Base-by-base conservation (phyloP, 2,329 filamentous ascomycete genomes). In the Colletotrichum spaethianum region DNA sequence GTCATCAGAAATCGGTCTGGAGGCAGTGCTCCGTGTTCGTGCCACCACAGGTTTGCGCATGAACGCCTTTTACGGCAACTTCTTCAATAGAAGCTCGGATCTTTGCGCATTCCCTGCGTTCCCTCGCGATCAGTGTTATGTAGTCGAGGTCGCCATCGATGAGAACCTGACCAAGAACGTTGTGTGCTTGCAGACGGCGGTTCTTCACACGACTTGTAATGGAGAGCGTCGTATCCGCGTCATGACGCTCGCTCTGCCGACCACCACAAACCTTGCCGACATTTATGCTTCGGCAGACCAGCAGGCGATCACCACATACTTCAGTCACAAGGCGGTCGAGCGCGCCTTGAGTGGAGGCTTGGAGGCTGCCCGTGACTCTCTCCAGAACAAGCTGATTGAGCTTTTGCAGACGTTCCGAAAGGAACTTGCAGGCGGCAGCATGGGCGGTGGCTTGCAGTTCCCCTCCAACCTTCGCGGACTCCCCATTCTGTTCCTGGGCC, bases 1-100 rank as follows among this genome's bases (percentile, higher is more conserved):
- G n/a, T 98, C 95, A 12, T 92, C 95, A 0, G 96, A 99, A 82
- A 98, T 99, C 79, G 96, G 96, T 0, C 85, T 99, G 44, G 96
- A 99, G 83, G 96, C 96, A 53, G 96, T 99, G 46, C 92, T 99
- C 67, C 93, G 96, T 80, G 96, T 99, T 48, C 93, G 96, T 75
- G 96, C 96, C 23, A 98, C 95, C 2, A 98, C 95, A 31, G 96
- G 96, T 63, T 85, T 99, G 71, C 92, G 96, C 65, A 98, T 98
- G 93, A 98, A 92, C 85, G 95, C 96, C 2, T 99, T 99, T 84
- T 99, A 98, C 82, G 96, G 96, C 76, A 99, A 99, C 86, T 99
- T 99, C 84, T 99, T 99, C 88, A 99, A 98, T 86, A 91, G 96
- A 77, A 98, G 94, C 80, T 98, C 95, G 20, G 96, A 99, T 84